Base-by-base conservation (phyloP, 495 filamentous ascomycete species). In the Penicillium herquei region DNA sequence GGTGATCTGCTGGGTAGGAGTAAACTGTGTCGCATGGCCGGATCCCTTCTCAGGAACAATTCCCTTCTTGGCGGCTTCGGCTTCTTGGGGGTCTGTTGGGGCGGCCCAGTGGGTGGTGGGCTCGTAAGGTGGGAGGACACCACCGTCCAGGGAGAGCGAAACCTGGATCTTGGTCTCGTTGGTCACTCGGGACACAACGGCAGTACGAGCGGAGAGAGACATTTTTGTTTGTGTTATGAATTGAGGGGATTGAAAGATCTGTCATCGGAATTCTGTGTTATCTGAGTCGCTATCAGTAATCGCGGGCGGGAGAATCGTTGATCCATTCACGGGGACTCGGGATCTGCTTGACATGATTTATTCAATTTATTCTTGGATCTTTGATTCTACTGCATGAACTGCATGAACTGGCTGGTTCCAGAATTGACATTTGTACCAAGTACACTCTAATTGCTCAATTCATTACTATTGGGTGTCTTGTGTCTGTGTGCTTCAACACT, bases 161-260 rank as follows among this genome's bases (percentile, higher is more conserved):
- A 98, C 77, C 64, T 90, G 82, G 72, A 98, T 94, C 70, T 95
- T 95, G 67, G 94, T 98, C 76, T 98, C 94, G 75, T 96, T 96
- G 60, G 94, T 98, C 73, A 87, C 82, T 67, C 94, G 91, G 41
- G 86, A 82, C 63, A 97, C 72, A 54, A 85, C 81, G 16, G 89
- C 84, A 59, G 84, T 91, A 61, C 93, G 89, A 33, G 75, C 70
- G 39, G 71, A 7, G 53, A 75, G 64, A 49, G 72, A 46, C 70
- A 71, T 76, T 47, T 30, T 61, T 54, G 7, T 14, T 10, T 9
- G 7, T 37, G 12, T 10, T 37, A 37, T 9, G 39, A 16, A 54
- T 65, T 42, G 64, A 12, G 16, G 56, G 56, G 37, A 64, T 45
- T 40, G 45, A 31, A 41, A 33, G 49, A 46, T 54, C 57, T 26